phyloP scores from a whole-genome alignment of 2,329 filamentous ascomycete species.

The Pleurostoma richardsiae region DNA sequence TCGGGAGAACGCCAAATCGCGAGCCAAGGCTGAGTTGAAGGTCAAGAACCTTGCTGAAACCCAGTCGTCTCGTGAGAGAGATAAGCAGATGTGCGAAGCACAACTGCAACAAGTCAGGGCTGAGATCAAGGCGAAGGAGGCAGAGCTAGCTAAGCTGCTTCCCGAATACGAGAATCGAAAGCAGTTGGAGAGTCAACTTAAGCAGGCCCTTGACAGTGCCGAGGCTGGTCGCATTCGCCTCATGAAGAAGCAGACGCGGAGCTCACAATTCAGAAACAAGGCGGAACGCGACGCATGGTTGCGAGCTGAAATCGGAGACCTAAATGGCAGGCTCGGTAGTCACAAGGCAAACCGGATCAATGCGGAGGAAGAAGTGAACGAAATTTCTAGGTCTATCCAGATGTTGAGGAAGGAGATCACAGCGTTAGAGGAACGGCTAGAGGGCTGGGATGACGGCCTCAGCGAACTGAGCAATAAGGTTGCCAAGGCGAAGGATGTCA shows the following conservation, averaged over 20 bases:
- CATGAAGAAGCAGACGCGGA: conserved; percentile 87
- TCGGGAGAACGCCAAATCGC: conserved; percentile 70
- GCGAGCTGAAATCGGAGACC: conserved; percentile 72
- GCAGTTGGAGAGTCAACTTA: conserved; percentile 65
- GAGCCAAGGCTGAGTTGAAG: conserved; percentile 82
- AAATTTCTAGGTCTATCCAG: conserved; percentile 66
- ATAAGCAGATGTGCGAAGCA: conserved; percentile 63
- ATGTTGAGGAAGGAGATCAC: conserved; percentile 69
- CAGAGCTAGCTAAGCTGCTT: conserved; percentile 67
- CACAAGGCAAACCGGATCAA: conserved; percentile 83
- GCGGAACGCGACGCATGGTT: conserved; percentile 82
- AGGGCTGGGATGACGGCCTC: conserved; percentile 73
- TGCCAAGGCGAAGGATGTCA: conserved; percentile 69
- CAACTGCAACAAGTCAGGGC: conserved; percentile 68
- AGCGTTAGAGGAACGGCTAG: conserved; percentile 65
- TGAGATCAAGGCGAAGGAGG: conserved; percentile 72
- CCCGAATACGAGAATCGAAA: conserved; percentile 73
- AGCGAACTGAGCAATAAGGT: conserved; percentile 69
- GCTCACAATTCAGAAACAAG: conserved; percentile 82
- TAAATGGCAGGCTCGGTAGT: conserved; percentile 68
- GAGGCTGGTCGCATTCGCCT: conserved; percentile 73
- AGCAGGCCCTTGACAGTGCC: conserved; percentile 68
- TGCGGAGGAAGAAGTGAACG: conserved; percentile 74
- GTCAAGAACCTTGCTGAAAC: conserved; percentile 79
- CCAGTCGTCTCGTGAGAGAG: conserved; percentile 71